phyloP scores from a whole-genome alignment of 371 early-diverging fungal genomes.

The Mortierella sp. region DNA sequence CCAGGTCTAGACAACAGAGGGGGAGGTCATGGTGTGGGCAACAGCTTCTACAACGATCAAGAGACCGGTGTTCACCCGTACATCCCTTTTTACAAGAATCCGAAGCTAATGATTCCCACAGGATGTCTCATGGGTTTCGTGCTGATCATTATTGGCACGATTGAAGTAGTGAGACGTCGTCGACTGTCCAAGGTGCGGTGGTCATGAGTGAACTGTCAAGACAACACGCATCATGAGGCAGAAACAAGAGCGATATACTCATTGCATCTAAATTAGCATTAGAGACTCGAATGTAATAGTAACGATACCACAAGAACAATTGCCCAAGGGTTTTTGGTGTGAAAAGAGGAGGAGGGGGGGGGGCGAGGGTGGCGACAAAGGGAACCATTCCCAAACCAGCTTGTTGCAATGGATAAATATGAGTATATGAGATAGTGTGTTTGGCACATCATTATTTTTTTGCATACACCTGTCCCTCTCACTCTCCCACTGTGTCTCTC shows the following conservation, averaged over 20 bases:
- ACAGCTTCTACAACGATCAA: conserved; percentile 12
- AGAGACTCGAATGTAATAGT: no score
- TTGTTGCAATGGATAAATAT: not conserved
- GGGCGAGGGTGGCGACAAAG: not conserved
- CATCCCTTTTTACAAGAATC: conserved; percentile 48
- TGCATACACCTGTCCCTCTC: not conserved
- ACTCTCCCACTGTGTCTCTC: no score
- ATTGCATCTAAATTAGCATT: no score
- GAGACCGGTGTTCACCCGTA: conserved; percentile 13
- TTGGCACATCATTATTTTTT: not conserved
- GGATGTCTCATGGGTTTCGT: conserved; percentile 38
- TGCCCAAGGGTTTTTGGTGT: no score
- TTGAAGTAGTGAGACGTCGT: conserved; percentile 37
- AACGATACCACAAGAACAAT: no score
- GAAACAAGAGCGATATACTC: no score
- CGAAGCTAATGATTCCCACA: conserved; percentile 36
- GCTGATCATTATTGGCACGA: conserved; percentile 16
- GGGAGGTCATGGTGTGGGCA: not conserved
- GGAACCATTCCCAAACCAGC: not conserved
- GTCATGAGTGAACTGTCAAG: conserved; percentile 9
- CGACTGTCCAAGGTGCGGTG: conserved; percentile 41
- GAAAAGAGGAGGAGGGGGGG: not conserved
- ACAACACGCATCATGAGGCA: not conserved
- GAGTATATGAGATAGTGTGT: no score
- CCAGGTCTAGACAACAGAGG: conserved; percentile 25